Conservation (phyloP, 179 eudicot species). For the Beta lomatogona region DNA sequence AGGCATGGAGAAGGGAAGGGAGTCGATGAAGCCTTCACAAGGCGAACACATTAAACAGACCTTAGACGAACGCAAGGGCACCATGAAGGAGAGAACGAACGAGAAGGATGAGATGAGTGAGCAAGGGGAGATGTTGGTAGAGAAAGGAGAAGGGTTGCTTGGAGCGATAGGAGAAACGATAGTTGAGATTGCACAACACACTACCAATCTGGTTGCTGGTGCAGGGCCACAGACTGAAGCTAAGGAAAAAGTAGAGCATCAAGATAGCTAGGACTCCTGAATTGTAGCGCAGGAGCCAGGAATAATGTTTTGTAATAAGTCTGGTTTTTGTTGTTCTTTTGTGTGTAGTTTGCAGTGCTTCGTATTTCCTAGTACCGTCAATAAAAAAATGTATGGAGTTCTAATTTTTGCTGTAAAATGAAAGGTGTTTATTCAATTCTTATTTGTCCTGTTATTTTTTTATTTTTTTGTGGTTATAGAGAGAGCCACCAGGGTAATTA, state of each 20-base stretch:
- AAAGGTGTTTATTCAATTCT: neutral
- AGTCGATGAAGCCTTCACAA: neutral
- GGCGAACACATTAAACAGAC: neutral
- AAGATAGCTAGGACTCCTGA: neutral
- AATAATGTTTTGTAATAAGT: neutral
- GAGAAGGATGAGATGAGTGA: neutral
- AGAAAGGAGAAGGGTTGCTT: conserved; percentile 40
- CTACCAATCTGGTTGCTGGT: conserved; percentile 52
- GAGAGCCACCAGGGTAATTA: too few species aligned
- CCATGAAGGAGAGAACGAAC: conserved; percentile 11
- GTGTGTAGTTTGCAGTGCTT: neutral
- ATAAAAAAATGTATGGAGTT: neutral
- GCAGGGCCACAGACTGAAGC: conserved; percentile 16
- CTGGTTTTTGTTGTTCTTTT: neutral
- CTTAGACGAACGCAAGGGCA: conserved; percentile 10
- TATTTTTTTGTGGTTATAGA: too few species aligned
- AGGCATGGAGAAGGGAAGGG: conserved; percentile 22
- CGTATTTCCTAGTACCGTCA: neutral
- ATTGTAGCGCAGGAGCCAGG: too few species aligned
- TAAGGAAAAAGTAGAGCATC: neutral
- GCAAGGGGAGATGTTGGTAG: conserved; percentile 19
- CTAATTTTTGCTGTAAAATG: neutral
- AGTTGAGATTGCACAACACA: conserved; percentile 68
- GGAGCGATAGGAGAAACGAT: conserved; percentile 73
- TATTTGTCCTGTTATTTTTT: too few species aligned